Evolutionary conservation across 2,329 filamentous ascomycete species (phyloP), one percentile per base, ranked within the genome.

Genomic region (Plenodomus lindquistii): DNA sequence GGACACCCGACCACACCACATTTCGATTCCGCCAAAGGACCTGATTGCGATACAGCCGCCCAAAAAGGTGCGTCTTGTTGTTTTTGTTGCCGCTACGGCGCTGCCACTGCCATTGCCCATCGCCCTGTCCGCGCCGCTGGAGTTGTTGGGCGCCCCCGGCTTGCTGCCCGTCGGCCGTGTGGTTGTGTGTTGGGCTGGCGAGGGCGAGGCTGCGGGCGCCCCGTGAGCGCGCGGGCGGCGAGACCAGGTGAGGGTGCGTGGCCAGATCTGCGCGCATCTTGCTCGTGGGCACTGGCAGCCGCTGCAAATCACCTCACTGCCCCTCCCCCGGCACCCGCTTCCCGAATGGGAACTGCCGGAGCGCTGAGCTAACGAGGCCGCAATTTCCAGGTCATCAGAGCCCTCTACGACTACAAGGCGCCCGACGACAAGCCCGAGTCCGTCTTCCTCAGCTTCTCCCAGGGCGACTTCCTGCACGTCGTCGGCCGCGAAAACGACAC

Each of bases 401-500:
- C 94, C 22, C 86, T 97, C 50, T 96, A 96, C 80, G 91, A 97
- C 73, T 96, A 96, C 81, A 90, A 95, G 66, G 89, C 91, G 50
- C 84, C 85, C 52, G 77, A 77, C 43, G 73, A 77, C 51, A 76
- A 77, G 44, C 87, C 93, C 71, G 87, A 57, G 48, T 70, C 74
- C 39, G 66, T 62, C 54, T 78, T 96, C 77, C 81, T 99, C 65
- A 87, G 88, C 70, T 99, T 99, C 75, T 91, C 87, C 59, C 89
- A 91, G 70, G 94, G 94, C 67, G 94, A 99, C 73, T 99, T 97
- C 74, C 94, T 99, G 72, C 93, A 97, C 78, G 94, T 99, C 57
- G 93, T 97, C 73, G 91, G 89, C 66, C 88, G 93, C 73, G 94
- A 97, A 77, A 87, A 97, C 79, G 93, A 97, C 71, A 77, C 79